Evolutionary conservation across 2,329 filamentous ascomycete species (phyloP).

Genomic region (Microcyclosporella mali): DNA sequence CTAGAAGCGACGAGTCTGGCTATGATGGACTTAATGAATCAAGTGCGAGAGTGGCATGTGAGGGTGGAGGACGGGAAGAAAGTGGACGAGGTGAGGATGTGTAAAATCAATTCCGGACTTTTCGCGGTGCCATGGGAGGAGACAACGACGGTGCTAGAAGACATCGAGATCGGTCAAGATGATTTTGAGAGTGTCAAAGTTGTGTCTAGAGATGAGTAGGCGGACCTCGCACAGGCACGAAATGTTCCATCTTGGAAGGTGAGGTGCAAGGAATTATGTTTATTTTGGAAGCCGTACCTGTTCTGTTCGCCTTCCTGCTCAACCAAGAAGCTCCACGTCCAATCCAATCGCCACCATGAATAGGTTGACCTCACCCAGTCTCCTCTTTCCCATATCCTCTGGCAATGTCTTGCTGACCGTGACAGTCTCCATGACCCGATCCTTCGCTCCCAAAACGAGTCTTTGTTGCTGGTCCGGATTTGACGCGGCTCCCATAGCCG

Average conservation of each 20-base stretch:
- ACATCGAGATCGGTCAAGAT: conserved; percentile 27
- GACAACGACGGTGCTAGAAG: conserved; percentile 42
- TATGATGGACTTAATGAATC: conserved; percentile 42
- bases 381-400: conserved; percentile 72
- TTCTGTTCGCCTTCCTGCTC: conserved; percentile 20
- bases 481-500: conserved; percentile 87
- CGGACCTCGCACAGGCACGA: too few relatives aligned
- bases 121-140: conserved; percentile 52
- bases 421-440: conserved; percentile 94
- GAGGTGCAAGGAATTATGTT: too few relatives aligned
- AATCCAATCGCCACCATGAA: conserved; percentile 99
- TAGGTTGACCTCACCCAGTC: conserved; percentile 86
- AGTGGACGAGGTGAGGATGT: conserved; percentile 20
- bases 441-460: conserved; percentile 91
- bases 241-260: too few relatives aligned
- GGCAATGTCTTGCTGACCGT: conserved; percentile 82
- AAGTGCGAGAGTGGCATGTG: conserved; percentile 34
- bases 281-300: background rate
- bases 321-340: conserved; percentile 74
- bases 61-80: background rate
- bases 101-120: conserved; percentile 48
- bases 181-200: conserved; percentile 19
- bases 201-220: conserved; percentile 12
- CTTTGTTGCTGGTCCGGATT: conserved; percentile 92
- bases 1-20: conserved; percentile 45